phyloP scores from a whole-genome alignment of 108 stramenopile species.

The Parmales sp. region DNA sequence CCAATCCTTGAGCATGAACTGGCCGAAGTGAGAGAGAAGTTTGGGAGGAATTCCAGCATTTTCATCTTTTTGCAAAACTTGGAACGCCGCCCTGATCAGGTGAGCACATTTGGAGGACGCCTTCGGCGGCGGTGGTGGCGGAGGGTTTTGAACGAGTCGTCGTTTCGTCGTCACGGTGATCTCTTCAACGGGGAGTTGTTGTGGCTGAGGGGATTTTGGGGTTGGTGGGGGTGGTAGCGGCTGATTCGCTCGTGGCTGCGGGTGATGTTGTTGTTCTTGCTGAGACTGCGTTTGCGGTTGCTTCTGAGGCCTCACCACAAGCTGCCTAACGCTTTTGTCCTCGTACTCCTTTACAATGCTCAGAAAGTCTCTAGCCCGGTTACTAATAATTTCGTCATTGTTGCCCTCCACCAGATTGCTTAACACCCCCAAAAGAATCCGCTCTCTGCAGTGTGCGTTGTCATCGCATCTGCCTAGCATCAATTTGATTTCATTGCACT shows the following conservation, averaged over 20 bases:
- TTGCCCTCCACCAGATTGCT: not conserved
- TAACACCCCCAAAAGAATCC: not conserved
- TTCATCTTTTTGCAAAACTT: not conserved
- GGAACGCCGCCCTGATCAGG: not conserved
- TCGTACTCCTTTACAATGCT: not conserved
- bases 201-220: too few species aligned
- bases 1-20: not conserved
- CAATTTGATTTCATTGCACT: not conserved
- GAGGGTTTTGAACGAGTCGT: too few species aligned
- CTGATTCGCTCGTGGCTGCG: too few species aligned
- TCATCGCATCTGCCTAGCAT: not conserved
- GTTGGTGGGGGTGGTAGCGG: not conserved
- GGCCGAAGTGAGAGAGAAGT: not conserved
- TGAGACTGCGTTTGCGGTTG: not conserved
- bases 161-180: too few species aligned
- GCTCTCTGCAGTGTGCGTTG: not conserved
- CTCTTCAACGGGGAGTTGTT: too few species aligned
- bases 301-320: not conserved
- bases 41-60: not conserved
- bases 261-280: not conserved
- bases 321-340: not conserved
- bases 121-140: constrained; percentile 1
- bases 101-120: too few species aligned
- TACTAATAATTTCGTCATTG: not conserved
- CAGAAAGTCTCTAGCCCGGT: not conserved